These are phyloP conservation scores for Silene latifolia DNA, from an alignment of 148 eudicot species.

Conservation along the genomic window DNA sequence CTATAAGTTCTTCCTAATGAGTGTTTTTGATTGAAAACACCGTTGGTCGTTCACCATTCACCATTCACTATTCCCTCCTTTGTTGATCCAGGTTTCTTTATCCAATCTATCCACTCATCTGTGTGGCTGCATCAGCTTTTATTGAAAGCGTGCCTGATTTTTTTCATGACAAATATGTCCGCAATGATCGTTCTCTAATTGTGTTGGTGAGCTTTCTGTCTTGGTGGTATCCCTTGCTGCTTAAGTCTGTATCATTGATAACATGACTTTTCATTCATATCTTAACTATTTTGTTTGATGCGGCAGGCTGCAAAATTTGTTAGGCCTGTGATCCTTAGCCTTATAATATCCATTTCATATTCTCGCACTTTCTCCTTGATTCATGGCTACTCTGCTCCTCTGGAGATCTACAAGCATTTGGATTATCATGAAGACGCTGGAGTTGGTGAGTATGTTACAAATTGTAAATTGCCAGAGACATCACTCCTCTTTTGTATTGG, in stretches of 20 bases:
- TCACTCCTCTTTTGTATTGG: background rate
- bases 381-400: slow-evolving; percentile 90
- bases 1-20: background rate
- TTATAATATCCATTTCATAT: slow-evolving; percentile 76
- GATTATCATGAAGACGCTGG: slow-evolving; percentile 84
- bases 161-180: slow-evolving; percentile 62
- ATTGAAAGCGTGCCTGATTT: slow-evolving; percentile 90
- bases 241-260: background rate
- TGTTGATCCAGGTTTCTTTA: slow-evolving; percentile 77
- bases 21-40: background rate
- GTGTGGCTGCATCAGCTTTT: slow-evolving; percentile 95
- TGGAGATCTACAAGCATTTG: slow-evolving; percentile 94
- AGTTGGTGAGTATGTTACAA: slow-evolving; percentile 39
- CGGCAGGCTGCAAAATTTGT: slow-evolving; percentile 63
- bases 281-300: slow-evolving; percentile 18
- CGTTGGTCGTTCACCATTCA: background rate
- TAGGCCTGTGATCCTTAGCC: slow-evolving; percentile 73
- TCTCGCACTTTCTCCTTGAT: slow-evolving; percentile 87
- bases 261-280: slow-evolving; percentile 16
- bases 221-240: background rate
- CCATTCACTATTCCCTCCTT: slow-evolving; percentile 7
- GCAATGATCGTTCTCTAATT: slow-evolving; percentile 44
- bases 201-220: slow-evolving; percentile 44
- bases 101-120: slow-evolving; percentile 90
- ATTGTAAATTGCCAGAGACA: background rate